These are phyloP conservation scores for Plasmodium coatneyi DNA, from an alignment of 169 alveolate species.

Conservation along the genomic window DNA sequence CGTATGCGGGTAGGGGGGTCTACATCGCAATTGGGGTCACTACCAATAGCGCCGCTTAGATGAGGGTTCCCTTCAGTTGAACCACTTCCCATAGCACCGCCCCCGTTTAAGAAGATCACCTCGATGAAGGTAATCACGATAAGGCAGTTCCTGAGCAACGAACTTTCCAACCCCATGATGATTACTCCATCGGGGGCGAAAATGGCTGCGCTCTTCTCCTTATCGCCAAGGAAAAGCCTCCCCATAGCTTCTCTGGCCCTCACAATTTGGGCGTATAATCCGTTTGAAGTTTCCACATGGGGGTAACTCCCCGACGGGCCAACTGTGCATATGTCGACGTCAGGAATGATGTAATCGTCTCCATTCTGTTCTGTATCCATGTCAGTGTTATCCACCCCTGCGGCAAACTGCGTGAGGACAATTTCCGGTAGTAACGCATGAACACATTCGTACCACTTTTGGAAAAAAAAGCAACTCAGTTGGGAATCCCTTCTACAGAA, in stretches of 20 bases:
- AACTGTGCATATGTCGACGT: neutral
- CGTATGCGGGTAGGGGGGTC: neutral
- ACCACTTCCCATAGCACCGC: neutral
- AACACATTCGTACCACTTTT: slow-evolving; percentile 59
- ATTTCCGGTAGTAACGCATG: slow-evolving; percentile 67
- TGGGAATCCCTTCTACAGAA: slow-evolving; percentile 15
- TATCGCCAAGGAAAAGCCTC: neutral
- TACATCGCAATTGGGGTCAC: neutral
- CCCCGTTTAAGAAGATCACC: slow-evolving; percentile 2
- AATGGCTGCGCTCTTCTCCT: neutral
- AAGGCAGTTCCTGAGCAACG: slow-evolving; percentile 4
- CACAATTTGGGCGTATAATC: slow-evolving; percentile 37
- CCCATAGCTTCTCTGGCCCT: neutral
- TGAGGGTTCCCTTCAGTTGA: neutral
- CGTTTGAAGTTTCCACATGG: neutral
- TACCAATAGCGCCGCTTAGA: neutral
- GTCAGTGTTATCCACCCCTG: neutral
- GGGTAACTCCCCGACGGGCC: neutral
- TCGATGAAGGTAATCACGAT: slow-evolving; percentile 29
- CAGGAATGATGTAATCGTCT: neutral
- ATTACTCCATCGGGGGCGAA: neutral
- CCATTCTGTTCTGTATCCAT: neutral
- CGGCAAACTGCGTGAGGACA: neutral
- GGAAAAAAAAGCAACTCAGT: slow-evolving; percentile 62
- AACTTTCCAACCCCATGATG: neutral